Conservation (phyloP, 805 yeast genomes). For the Wickerhamomyces queroliae region DNA sequence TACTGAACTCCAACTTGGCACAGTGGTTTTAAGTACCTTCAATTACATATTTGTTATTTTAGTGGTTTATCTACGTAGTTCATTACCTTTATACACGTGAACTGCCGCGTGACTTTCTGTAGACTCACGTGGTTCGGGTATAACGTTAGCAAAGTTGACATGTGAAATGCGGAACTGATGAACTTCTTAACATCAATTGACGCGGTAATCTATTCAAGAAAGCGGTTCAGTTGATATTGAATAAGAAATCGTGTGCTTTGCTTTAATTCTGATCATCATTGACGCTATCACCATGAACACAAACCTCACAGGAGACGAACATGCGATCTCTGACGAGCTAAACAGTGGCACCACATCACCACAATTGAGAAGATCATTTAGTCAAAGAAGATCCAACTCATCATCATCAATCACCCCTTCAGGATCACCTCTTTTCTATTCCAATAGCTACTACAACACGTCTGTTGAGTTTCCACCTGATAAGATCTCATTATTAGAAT, state of each 20-base stretch:
- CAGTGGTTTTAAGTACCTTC: background rate
- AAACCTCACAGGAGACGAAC: background rate
- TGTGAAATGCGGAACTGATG: no score
- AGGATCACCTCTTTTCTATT: constrained; percentile 19
- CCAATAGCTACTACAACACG: constrained; percentile 10
- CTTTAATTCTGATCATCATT: no score
- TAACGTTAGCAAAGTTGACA: no score
- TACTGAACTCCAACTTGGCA: background rate
- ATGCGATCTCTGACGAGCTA: background rate
- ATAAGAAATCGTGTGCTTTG: no score
- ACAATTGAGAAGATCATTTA: background rate
- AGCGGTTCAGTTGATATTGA: no score
- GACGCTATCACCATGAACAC: background rate
- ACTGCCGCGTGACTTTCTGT: no score
- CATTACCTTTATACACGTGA: no score
- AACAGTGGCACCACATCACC: background rate
- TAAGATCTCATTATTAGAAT: constrained; percentile 20
- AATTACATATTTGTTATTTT: no score
- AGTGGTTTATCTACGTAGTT: no score
- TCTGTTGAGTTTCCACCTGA: constrained; percentile 21
- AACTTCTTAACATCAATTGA: no score
- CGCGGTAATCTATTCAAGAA: no score
- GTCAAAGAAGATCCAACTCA: constrained; percentile 9
- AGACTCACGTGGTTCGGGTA: no score
- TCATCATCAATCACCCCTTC: constrained; percentile 17